Evolutionary conservation across 1,284 basidiomycete species (phyloP), one percentile per base, ranked within the genome.

Genomic region (Amylostereum areolatum): DNA sequence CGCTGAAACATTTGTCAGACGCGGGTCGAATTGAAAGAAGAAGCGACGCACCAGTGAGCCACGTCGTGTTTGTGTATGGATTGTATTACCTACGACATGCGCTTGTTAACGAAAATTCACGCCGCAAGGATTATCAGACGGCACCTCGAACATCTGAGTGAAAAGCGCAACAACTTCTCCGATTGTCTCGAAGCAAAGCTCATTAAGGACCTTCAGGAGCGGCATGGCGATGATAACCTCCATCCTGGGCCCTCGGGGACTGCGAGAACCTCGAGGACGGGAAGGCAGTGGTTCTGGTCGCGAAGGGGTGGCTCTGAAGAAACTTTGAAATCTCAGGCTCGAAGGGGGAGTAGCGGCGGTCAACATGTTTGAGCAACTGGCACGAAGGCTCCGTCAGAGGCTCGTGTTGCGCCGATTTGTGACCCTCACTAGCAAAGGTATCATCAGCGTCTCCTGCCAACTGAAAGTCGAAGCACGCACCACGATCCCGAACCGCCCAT

Each of bases 41-140:
- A 39, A 12, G 37, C 10, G 30, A 42, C 49, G 3, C 43, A 63
- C 62, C 59, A 45, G 48, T 63, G 60, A 1, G 59, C 62, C n/a
- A 63, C 48, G 3, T 51, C 6, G 8, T 61, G 51, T 4, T 62
- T n/a, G 48, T 72, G 70, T 55, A 71, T 59, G 46, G 64, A 72
- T 48, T 60, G 55, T 2, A 72, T 43, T 4, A 67, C 68, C 68
- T 71, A 3, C 18, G 18, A 18, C 18, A 18, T 18, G 12, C 37
- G 2, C 5, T 18, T 24, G 25, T 11, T 8, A 28, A 7, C n/a
- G 8, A 25, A 24, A 43, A 35, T n/a, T 35, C 34, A n/a, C 34
- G 34, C n/a, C 8, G 8, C 34, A 35, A n/a, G n/a, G 18, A 27
- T 12, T 8, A 35, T 12, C 1, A 5, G 9, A 8, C 24, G 25